These are phyloP conservation scores for Yarrowia deformans DNA, from an alignment of 805 yeast species.

Conservation along the genomic window DNA sequence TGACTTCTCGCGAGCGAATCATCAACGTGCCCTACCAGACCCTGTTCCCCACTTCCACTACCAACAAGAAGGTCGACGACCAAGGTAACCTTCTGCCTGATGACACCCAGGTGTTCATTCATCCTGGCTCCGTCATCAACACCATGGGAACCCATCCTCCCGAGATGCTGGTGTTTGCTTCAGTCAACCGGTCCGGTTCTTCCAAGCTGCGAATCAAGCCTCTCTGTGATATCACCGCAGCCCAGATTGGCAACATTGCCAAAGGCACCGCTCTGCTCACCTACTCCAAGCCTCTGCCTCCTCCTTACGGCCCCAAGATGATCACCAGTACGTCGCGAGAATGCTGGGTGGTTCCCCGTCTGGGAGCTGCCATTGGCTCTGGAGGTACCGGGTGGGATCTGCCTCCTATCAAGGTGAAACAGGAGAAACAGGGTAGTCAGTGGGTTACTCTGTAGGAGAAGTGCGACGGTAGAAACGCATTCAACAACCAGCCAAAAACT, in stretches of 20 bases:
- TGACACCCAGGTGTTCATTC: constrained; percentile 72
- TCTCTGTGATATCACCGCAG: constrained; percentile 75
- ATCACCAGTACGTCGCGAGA: constrained; percentile 72
- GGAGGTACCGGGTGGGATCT: constrained; percentile 94
- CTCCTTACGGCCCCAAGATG: constrained; percentile 83
- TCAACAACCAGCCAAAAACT: background rate
- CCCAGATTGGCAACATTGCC: constrained; percentile 79
- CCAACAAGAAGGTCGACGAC: constrained; percentile 47
- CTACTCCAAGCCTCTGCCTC: constrained; percentile 90
- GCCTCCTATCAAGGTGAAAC: constrained; percentile 78
- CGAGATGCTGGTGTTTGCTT: constrained; percentile 70
- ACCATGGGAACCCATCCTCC: constrained; percentile 76
- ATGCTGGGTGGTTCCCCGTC: constrained; percentile 88
- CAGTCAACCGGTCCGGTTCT: constrained; percentile 54
- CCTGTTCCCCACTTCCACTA: constrained; percentile 54
- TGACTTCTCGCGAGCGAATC: constrained; percentile 64
- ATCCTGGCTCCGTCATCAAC: constrained; percentile 74
- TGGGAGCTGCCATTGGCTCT: constrained; percentile 81
- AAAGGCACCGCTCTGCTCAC: constrained; percentile 74
- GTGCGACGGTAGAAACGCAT: too few relatives aligned
- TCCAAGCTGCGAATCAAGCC: constrained; percentile 64
- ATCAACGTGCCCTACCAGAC: constrained; percentile 64
- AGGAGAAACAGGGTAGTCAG: constrained; percentile 67
- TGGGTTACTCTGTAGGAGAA: constrained; percentile 58
- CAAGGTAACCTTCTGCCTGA: constrained; percentile 54